Base-by-base conservation (phyloP, 805 yeast genomes). In the Candida loeiensis region DNA sequence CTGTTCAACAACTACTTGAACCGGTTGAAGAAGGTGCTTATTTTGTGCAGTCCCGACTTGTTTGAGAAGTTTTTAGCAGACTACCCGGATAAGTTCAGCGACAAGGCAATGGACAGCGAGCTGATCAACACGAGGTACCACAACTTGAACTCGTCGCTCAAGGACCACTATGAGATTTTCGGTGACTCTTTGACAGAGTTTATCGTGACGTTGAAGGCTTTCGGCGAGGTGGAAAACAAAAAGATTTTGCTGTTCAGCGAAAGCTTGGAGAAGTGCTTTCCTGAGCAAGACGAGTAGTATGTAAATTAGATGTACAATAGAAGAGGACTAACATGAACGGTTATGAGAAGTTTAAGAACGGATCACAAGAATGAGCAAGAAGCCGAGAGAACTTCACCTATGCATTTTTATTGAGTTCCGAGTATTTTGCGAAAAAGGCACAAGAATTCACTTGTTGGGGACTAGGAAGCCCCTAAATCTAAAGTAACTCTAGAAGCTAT, bases 11-110 rank as follows among this genome's bases (percentile, higher is more conserved):
- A 68, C 41, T 76, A 76, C 44, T 51, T 78, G 39, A 55, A 62
- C 53, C 65, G 81, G n/a, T 58, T 79, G 45, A 69, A 82, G 47
- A 77, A 76, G 50, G 71, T 77, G 4, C 57, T 81, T 44, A 70
- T 80, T 21, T 45, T 73, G 39, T 58, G 80, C 47, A 73, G 75
- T 48, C 63, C 57, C 28, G 69, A 73, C 22, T 62, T 83, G 13
- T 73, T 71, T 41, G 56, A 56, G 4, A 61, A 58, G 52, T 56
- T 66, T 53, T 41, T 56, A 3, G 46, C 47, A 14, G 63, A 58
- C 16, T 59, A 58, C 34, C 70, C 70, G 3, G 57, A 50, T 27
- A 71, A 68, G 50, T 63, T 66, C 44, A 54, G 49, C 24, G 68
- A 63, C 30, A 64, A 68, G 27, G 53, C 49, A 4, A 73, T 63